Evolutionary conservation across 371 early-diverging fungal species (phyloP).

Genomic region (Dichotomocladium elegans): DNA sequence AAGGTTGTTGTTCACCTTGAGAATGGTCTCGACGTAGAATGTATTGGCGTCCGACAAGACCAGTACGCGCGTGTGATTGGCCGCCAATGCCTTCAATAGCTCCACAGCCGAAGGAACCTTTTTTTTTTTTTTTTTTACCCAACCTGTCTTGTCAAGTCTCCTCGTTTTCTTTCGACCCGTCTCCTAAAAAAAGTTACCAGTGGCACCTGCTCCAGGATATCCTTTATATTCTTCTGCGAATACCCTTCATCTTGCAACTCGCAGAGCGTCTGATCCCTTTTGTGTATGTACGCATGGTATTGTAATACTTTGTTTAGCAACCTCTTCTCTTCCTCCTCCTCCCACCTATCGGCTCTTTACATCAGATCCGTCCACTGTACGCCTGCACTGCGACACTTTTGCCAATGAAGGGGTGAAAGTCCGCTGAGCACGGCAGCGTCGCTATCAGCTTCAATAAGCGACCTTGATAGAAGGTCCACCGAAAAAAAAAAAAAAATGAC

Average conservation of each 20-base stretch:
- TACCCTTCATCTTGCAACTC: constrained; percentile 54
- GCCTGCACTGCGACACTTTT: constrained; percentile 14
- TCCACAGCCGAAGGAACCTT: constrained; percentile 56
- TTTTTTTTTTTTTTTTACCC: background rate
- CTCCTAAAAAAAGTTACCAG: constrained; percentile 42
- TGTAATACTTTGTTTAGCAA: background rate
- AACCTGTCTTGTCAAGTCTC: background rate
- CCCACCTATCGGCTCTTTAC: constrained; percentile 22
- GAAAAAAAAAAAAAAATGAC: background rate
- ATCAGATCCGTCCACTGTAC: constrained; percentile 75
- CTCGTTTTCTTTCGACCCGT: background rate
- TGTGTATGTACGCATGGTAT: background rate
- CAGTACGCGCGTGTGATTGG: constrained; percentile 50
- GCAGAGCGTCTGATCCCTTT: constrained; percentile 47
- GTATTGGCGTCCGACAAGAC: constrained; percentile 77
- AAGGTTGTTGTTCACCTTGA: constrained; percentile 21
- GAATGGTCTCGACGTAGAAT: constrained; percentile 65
- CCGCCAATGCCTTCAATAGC: constrained; percentile 41
- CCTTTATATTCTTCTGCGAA: constrained; percentile 44
- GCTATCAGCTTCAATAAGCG: constrained; percentile 71
- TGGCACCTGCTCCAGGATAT: constrained; percentile 45
- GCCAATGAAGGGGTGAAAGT: constrained; percentile 39
- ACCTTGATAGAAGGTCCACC: constrained; percentile 36
- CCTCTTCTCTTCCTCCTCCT: background rate
- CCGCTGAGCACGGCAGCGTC: constrained; percentile 57